Evolutionary conservation across 805 yeast genomes (phyloP).

Genomic region (Kluyveromyces siamensis): DNA sequence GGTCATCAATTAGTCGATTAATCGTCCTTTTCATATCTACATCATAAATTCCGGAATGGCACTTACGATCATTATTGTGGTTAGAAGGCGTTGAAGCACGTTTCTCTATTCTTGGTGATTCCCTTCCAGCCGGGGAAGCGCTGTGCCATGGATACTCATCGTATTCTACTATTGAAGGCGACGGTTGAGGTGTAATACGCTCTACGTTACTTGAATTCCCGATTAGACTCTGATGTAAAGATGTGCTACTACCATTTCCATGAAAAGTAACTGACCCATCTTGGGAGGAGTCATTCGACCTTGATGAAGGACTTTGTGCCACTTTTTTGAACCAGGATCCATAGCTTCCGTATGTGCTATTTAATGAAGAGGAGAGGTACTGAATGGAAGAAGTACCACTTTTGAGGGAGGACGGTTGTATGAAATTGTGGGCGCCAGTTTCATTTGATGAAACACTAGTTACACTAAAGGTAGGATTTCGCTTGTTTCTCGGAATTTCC

Average conservation of each 20-base stretch:
- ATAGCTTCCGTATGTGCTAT: slow-evolving; percentile 26
- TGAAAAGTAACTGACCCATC: slow-evolving; percentile 20
- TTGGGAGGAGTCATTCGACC: slow-evolving; percentile 14
- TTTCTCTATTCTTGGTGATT: slow-evolving; percentile 18
- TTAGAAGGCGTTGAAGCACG: background rate
- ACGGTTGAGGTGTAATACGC: slow-evolving; percentile 26
- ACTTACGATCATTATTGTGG: background rate
- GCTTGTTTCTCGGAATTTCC: slow-evolving; percentile 31
- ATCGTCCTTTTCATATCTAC: slow-evolving; percentile 12
- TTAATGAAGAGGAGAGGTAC: slow-evolving; percentile 32
- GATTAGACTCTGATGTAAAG: slow-evolving; percentile 16
- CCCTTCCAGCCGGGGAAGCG: slow-evolving; percentile 10
- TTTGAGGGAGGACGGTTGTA: slow-evolving; percentile 29
- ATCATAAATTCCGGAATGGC: background rate
- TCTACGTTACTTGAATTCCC: slow-evolving; percentile 7
- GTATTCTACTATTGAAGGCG: slow-evolving; percentile 30
- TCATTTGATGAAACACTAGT: slow-evolving; percentile 27
- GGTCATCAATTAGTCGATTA: slow-evolving; percentile 14
- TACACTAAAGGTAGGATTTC: slow-evolving; percentile 17
- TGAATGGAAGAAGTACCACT: slow-evolving; percentile 30
- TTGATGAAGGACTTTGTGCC: slow-evolving; percentile 18
- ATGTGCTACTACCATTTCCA: slow-evolving; percentile 20
- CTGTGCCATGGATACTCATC: slow-evolving; percentile 36
- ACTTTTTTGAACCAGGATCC: slow-evolving; percentile 28
- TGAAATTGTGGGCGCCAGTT: slow-evolving; percentile 19